These are phyloP conservation scores for Cladophialophora immunda DNA, from an alignment of 2,329 filamentous ascomycete species.

Conservation along the genomic window DNA sequence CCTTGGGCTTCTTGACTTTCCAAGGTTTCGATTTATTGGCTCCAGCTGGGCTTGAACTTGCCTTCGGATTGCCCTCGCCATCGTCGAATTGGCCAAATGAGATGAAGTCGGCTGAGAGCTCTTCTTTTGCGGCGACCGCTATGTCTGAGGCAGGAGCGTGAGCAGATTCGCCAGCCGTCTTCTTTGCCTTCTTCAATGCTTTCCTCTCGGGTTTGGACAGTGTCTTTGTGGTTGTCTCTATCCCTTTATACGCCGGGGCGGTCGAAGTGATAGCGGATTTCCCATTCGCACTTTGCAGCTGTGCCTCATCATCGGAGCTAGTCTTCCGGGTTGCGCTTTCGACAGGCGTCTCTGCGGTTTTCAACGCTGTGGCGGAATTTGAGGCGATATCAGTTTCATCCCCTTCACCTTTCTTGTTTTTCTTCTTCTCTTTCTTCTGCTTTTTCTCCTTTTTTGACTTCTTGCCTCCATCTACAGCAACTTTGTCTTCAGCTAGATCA, in stretches of 20 bases:
- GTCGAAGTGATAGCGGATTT: neutral
- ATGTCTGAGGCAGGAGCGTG: conserved; percentile 7
- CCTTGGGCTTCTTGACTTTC: conserved; percentile 33
- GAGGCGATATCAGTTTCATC: neutral
- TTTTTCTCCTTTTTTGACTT: conserved; percentile 46
- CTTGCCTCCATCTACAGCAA: conserved; percentile 42
- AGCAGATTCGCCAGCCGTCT: conserved; percentile 8
- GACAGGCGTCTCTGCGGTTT: neutral
- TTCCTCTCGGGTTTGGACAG: conserved; percentile 22
- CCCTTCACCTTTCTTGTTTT: conserved; percentile 3
- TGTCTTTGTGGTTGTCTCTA: neutral
- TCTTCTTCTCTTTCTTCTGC: conserved; percentile 32
- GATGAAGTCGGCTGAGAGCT: conserved; percentile 31
- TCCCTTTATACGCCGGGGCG: neutral
- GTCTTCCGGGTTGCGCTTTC: neutral
- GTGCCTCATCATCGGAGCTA: neutral
- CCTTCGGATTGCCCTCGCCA: neutral
- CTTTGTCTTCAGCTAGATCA: conserved; percentile 44
- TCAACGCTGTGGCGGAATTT: neutral
- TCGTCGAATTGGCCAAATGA: conserved; percentile 25
- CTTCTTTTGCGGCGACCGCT: neutral
- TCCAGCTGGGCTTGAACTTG: neutral
- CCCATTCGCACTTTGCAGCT: neutral
- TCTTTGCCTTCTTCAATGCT: conserved; percentile 19
- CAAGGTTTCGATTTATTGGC: conserved; percentile 23